Evolutionary conservation across 2,329 filamentous ascomycete species (phyloP), one percentile per base, ranked within the genome.

Genomic region (Fusarium kyushuense): DNA sequence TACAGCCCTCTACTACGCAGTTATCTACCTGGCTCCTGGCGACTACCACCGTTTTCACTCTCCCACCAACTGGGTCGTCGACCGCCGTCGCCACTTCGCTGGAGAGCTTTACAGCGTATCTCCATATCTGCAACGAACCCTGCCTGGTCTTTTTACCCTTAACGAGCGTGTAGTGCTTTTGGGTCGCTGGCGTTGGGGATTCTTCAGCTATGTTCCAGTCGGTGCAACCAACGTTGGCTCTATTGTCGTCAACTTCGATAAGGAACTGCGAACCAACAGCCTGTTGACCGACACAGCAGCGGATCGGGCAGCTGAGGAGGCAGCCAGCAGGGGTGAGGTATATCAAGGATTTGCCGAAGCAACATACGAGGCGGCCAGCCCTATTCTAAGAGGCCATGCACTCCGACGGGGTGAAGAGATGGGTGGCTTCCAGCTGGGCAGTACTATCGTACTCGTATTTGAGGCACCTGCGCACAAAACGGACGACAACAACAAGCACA

Each of bases 1-100:
- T 78, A 93, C 90, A 7, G 88, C 90, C 12, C 87, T 99, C 10
- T 97, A 97, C 83, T 99, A 98, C 80, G 92, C 86, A 64, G 96
- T 99, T 67, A 89, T 99, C 75, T 99, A 99, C 81, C 89, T 99
- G 42, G 96, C 96, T 0, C 96, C 96, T 0, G 96, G 96, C 49
- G 96, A 99, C 82, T 99, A 99, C 82, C 96, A 99, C 82, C 92
- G 95, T 69, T 99, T 98, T 84, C 96, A 99, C 82, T 97, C 93
- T 2, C 96, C 96, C 0, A 90, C 93, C 3, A 92, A 93, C 72
- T 99, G 96, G 96, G 94, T 99, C 17, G 96, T 96, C 33, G 92
- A 97, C 80, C 90, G 90, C 69, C 90, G 96, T 42, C 92, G 96
- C n/a, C 96, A 99, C 82, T 99, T 99, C 77, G 94, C 96, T 1